These are phyloP conservation scores for Oehlia diaphana DNA, from an alignment of 192 early-diverging fungal species.

Conservation along the genomic window DNA sequence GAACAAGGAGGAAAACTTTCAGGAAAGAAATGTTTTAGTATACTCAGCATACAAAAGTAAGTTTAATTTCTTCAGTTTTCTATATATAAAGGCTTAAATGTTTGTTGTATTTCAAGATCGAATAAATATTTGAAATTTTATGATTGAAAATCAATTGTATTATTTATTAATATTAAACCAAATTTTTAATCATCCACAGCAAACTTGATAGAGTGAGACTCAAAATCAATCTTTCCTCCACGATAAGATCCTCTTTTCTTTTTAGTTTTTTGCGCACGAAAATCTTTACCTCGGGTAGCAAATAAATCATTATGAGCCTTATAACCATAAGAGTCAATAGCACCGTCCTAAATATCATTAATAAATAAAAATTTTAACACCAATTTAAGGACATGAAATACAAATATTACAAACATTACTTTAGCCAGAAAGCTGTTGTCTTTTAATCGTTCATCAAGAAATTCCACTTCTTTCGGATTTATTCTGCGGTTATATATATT, in stretches of 20 bases:
- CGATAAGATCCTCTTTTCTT: constrained; percentile 96
- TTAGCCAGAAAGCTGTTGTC: constrained; percentile 29
- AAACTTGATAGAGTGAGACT: constrained; percentile 91
- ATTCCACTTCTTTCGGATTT: constrained; percentile 10
- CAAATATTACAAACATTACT: background rate
- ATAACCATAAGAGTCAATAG: constrained; percentile 80
- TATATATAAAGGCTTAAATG: background rate
- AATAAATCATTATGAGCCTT: constrained; percentile 93
- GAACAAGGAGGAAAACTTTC: too few species aligned
- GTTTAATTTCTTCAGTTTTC: too few species aligned
- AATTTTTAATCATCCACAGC: background rate
- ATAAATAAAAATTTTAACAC: background rate
- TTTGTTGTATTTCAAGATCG: too few species aligned
- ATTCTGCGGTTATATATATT: constrained; percentile 6
- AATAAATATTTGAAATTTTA: background rate
- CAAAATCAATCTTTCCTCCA: constrained; percentile 85
- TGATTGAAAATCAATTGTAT: background rate
- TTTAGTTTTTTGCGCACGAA: constrained; percentile 96
- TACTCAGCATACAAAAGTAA: too few species aligned
- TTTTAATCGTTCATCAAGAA: constrained; percentile 21
- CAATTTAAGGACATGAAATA: background rate
- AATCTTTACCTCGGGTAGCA: constrained; percentile 85
- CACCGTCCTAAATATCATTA: constrained; percentile 46
- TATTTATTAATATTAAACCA: background rate
- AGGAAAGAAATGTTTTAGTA: too few species aligned